A percentile compares a stretch with the other conserved stretches of the same genome.
These are phyloP conservation scores for Santalum album DNA, from an alignment of 164 flowering plant genomes.

Conservation along the genomic window DNA sequence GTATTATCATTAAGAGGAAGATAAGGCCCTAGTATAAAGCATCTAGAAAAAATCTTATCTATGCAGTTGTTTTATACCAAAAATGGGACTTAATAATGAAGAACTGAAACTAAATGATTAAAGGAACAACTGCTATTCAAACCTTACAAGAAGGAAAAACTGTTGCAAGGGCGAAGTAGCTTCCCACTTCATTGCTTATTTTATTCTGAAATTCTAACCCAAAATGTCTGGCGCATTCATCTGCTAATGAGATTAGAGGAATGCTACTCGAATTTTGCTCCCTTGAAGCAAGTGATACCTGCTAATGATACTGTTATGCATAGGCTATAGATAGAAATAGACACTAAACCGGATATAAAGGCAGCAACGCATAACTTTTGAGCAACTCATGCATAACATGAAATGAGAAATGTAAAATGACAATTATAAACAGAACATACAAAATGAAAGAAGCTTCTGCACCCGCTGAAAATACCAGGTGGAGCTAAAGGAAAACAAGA, in stretches of 20 bases:
- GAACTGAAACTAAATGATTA: neutral
- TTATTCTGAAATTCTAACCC: constrained; percentile 20
- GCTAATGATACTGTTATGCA: constrained; percentile 10
- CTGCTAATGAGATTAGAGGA: constrained; percentile 49
- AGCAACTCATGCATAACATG: neutral
- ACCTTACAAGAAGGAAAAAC: constrained; percentile 76
- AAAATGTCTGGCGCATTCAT: constrained; percentile 27
- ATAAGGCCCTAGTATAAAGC: neutral
- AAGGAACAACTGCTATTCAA: constrained; percentile 9
- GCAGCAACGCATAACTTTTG: neutral
- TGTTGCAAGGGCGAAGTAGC: constrained; percentile 72
- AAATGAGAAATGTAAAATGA: too few relatives aligned
- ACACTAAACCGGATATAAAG: neutral
- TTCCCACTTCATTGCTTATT: constrained; percentile 33
- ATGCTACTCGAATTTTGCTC: constrained; percentile 15
- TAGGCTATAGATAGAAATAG: neutral
- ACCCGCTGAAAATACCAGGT: too few relatives aligned
- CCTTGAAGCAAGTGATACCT: constrained; percentile 64
- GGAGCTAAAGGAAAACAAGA: too few relatives aligned
- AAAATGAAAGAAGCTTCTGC: too few relatives aligned
- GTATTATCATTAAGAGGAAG: neutral
- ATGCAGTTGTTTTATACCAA: neutral
- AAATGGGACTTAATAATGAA: neutral
- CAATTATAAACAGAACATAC: neutral
- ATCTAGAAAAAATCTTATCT: too few relatives aligned